Conservation (phyloP, 768 basidiomycete genomes). For the Pleurotus tuoliensis region DNA sequence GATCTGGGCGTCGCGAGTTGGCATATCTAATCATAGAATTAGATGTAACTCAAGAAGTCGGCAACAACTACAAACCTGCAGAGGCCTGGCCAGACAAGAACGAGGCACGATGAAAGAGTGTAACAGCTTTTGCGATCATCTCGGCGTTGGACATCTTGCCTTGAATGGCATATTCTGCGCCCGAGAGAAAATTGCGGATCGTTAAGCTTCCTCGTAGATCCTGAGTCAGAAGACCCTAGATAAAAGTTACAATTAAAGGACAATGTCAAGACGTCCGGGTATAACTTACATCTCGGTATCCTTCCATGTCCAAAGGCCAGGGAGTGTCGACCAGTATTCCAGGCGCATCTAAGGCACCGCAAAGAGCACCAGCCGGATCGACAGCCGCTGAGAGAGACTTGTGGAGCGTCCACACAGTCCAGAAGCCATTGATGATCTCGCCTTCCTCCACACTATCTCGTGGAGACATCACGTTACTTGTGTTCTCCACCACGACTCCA, state of each 20-base stretch:
- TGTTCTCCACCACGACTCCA: conserved; percentile 27
- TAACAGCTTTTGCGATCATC: conserved; percentile 49
- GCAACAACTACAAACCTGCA: conserved; percentile 28
- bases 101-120: conserved; percentile 56
- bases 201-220: conserved; percentile 45
- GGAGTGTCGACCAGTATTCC: conserved; percentile 50
- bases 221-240: conserved; percentile 40
- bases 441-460: conserved; percentile 53
- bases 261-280: background rate
- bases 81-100: conserved; percentile 47
- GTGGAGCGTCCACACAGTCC: conserved; percentile 58
- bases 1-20: conserved; percentile 35
- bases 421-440: conserved; percentile 65
- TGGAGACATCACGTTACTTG: conserved; percentile 37
- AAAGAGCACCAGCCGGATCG: conserved; percentile 49
- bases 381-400: conserved; percentile 52
- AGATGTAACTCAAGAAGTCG: conserved; percentile 1
- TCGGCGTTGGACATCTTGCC: conserved; percentile 35
- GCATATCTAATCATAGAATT: conserved; percentile 28
- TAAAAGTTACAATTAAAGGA: conserved; percentile 5
- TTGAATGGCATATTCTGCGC: conserved; percentile 24
- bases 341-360: conserved; percentile 48
- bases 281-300: conserved; percentile 32
- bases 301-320: conserved; percentile 43
- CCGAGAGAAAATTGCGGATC: conserved; percentile 44